phyloP scores from a whole-genome alignment of 805 yeast species.

The Lachancea sp. region DNA sequence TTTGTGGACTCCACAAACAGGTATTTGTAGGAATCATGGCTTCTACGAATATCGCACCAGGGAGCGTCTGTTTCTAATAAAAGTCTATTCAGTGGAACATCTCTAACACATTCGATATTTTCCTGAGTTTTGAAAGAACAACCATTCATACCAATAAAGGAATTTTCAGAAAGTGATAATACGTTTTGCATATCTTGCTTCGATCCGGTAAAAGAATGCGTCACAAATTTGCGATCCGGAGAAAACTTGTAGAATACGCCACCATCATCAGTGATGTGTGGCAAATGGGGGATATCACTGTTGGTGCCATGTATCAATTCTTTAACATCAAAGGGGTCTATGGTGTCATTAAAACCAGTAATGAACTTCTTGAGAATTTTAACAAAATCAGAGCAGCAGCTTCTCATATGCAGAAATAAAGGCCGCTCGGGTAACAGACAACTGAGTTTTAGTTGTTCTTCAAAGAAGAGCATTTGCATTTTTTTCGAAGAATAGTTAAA shows the following conservation, averaged over 20 bases:
- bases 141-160: conserved; percentile 79
- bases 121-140: conserved; percentile 81
- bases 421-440: conserved; percentile 52
- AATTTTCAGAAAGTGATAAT: conserved; percentile 36
- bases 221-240: conserved; percentile 57
- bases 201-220: conserved; percentile 92
- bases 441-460: conserved; percentile 59
- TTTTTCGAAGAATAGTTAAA: conserved; percentile 65
- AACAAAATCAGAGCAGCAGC: conserved; percentile 74
- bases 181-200: conserved; percentile 52
- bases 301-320: neutral
- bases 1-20: conserved; percentile 47
- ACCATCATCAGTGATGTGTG: conserved; percentile 3
- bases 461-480: conserved; percentile 62
- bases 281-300: neutral
- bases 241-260: conserved; percentile 30
- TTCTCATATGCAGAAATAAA: conserved; percentile 84
- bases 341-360: conserved; percentile 33
- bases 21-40: conserved; percentile 66
- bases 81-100: conserved; percentile 63
- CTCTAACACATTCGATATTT: conserved; percentile 56
- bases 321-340: conserved; percentile 19
- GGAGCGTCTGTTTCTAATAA: conserved; percentile 96
- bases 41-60: conserved; percentile 90
- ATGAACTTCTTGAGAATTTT: conserved; percentile 57